Conservation (phyloP, 257 asterid genomes). For the Thymus quinquecostatus region DNA sequence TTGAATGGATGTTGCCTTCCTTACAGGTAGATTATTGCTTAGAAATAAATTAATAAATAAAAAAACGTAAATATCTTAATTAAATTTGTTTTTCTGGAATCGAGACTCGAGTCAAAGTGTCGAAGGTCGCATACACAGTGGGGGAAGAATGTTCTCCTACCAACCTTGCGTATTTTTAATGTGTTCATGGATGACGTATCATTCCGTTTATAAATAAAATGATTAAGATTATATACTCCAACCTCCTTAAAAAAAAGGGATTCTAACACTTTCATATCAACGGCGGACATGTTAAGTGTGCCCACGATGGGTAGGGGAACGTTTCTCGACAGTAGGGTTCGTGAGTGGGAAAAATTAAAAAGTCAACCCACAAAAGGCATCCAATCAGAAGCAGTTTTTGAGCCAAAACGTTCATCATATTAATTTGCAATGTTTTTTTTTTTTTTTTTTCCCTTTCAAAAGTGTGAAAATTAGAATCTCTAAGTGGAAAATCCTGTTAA, state of each 20-base stretch:
- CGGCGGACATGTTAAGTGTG: too few species aligned
- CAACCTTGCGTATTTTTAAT: too few species aligned
- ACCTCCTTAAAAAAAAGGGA: too few species aligned
- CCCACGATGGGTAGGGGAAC: too few species aligned
- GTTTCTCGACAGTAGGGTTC: too few species aligned
- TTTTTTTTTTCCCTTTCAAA: background rate
- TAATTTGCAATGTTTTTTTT: background rate
- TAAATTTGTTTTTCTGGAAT: background rate
- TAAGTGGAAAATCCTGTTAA: constrained; percentile 23
- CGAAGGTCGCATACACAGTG: constrained; percentile 23
- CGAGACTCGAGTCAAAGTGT: constrained; percentile 8
- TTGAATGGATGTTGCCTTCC: background rate
- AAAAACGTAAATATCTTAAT: background rate
- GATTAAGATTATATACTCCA: too few species aligned
- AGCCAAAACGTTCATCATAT: constrained; percentile 17
- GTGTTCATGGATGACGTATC: too few species aligned
- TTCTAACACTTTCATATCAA: too few species aligned
- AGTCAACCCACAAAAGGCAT: constrained; percentile 27
- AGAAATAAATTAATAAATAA: background rate
- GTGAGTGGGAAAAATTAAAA: constrained; percentile 10
- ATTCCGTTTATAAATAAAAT: too few species aligned
- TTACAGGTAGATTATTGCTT: constrained; percentile 13
- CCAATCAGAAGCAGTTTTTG: constrained; percentile 29
- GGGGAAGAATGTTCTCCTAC: background rate
- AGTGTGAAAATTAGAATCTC: constrained; percentile 19